A percentile compares a stretch with the other conserved stretches of the same genome.
Evolutionary conservation across 2,329 filamentous ascomycete species (phyloP).

Genomic region (Fusarium sp.): DNA sequence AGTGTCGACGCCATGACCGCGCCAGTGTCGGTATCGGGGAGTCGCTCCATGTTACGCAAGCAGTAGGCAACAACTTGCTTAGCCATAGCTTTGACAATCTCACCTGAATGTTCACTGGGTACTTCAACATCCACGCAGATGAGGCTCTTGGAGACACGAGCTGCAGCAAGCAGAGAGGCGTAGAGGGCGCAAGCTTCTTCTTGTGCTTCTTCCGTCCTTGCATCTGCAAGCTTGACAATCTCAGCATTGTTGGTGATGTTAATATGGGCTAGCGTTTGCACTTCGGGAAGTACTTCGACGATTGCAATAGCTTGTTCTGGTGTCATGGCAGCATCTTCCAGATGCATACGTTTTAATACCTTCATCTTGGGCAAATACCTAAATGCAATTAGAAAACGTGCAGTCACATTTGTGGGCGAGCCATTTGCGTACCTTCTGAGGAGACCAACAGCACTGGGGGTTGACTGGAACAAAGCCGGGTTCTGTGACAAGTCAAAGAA

Average conservation of each 20-base stretch:
- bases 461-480: slow-evolving; percentile 76
- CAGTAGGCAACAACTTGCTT: slow-evolving; percentile 97
- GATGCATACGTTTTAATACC: slow-evolving; percentile 83
- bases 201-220: slow-evolving; percentile 80
- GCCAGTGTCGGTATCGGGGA: slow-evolving; percentile 73
- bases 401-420: neutral
- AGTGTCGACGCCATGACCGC: slow-evolving; percentile 58
- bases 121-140: slow-evolving; percentile 94
- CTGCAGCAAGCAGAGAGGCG: slow-evolving; percentile 88
- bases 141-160: slow-evolving; percentile 83
- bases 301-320: slow-evolving; percentile 91
- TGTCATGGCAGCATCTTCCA: slow-evolving; percentile 84
- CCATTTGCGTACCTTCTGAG: slow-evolving; percentile 74
- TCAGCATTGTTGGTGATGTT: slow-evolving; percentile 85
- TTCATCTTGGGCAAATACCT: slow-evolving; percentile 83
- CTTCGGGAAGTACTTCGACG: slow-evolving; percentile 89
- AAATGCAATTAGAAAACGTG: slow-evolving; percentile 11
- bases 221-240: slow-evolving; percentile 75
- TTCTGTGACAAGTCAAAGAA: slow-evolving; percentile 96
- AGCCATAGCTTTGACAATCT: slow-evolving; percentile 89
- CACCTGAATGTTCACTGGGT: slow-evolving; percentile 81
- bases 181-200: slow-evolving; percentile 96
- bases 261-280: slow-evolving; percentile 82
- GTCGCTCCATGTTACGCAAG: slow-evolving; percentile 86
- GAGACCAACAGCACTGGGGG: slow-evolving; percentile 78